Conservation (phyloP, 2,329 filamentous ascomycete genomes). For the Monosporascus cannonballus region DNA sequence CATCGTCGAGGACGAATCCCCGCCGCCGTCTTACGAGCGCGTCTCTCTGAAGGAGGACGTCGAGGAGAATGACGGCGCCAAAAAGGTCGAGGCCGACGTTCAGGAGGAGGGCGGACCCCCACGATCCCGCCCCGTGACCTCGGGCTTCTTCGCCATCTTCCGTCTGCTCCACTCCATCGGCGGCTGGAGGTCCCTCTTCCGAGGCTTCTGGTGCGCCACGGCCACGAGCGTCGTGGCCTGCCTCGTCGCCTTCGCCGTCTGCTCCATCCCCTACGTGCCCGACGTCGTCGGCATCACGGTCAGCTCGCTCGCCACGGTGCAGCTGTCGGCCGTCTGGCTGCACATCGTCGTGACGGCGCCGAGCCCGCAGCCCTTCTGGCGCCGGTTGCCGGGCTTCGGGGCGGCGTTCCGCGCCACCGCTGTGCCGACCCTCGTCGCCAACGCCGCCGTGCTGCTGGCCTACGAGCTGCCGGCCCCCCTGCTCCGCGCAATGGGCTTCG, state of each 20-base stretch:
- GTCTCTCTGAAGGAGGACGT: constrained; percentile 26
- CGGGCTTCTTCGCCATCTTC: constrained; percentile 39
- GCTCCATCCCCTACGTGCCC: constrained; percentile 28
- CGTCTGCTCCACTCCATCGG: constrained; percentile 52
- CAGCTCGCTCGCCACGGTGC: constrained; percentile 55
- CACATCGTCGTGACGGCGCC: constrained; percentile 71
- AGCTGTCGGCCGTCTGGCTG: constrained; percentile 69
- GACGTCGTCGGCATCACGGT: constrained; percentile 44
- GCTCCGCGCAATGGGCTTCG: constrained; percentile 37
- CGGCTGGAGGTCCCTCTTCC: constrained; percentile 59
- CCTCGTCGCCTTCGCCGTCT: constrained; percentile 31
- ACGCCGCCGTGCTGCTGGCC: constrained; percentile 46
- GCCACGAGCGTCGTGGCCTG: constrained; percentile 25
- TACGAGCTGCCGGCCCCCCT: constrained; percentile 39
- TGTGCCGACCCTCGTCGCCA: constrained; percentile 56
- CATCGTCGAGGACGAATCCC: constrained; percentile 45
- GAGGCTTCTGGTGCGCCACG: constrained; percentile 51
- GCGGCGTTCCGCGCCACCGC: constrained; percentile 60
- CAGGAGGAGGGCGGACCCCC: constrained; percentile 22
- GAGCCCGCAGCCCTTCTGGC: constrained; percentile 53
- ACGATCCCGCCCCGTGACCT: constrained; percentile 33
- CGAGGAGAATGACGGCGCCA: neutral
- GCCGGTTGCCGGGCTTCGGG: constrained; percentile 57
- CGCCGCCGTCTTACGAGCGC: constrained; percentile 41
- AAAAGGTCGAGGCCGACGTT: constrained; percentile 20